A percentile compares a stretch with the other conserved stretches of the same genome.
Evolutionary conservation across 2,329 filamentous ascomycete species (phyloP).

Genomic region (Aspergillus brasiliensis): DNA sequence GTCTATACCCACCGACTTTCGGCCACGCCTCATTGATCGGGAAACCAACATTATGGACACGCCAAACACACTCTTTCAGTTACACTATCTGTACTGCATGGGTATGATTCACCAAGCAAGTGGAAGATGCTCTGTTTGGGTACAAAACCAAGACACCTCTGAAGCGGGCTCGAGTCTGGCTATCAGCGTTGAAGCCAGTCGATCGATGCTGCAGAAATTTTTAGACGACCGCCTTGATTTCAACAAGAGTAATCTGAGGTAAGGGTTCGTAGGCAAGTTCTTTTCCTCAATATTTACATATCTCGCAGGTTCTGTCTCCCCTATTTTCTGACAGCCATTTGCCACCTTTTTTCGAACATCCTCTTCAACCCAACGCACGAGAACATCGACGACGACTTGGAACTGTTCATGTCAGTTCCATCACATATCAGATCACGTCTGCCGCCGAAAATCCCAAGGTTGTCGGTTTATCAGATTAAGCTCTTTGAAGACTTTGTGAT

Average conservation of each 20-base stretch:
- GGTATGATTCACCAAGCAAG: constrained; percentile 17
- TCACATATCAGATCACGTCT: not conserved
- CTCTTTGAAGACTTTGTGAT: constrained; percentile 11
- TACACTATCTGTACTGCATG: constrained; percentile 18
- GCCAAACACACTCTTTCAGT: constrained; percentile 3
- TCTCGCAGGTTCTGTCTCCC: constrained; percentile 11
- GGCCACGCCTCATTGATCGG: not conserved
- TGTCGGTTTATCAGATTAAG: constrained; percentile 6
- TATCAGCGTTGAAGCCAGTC: constrained; percentile 13
- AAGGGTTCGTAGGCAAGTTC: not conserved
- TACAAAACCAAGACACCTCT: constrained; percentile 12
- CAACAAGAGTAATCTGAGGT: not conserved
- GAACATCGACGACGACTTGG: constrained; percentile 1
- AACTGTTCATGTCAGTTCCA: not conserved
- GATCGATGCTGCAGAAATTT: constrained; percentile 11
- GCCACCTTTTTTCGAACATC: constrained; percentile 16
- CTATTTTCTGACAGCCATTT: constrained; percentile 6
- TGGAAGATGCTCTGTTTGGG: constrained; percentile 13
- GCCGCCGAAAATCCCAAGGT: not conserved
- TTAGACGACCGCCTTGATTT: not conserved
- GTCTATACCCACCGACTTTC: constrained; percentile 4
- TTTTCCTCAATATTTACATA: not conserved
- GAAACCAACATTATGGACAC: not conserved
- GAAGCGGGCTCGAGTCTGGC: constrained; percentile 12
- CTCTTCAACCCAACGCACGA: constrained; percentile 10